Base-by-base conservation (phyloP, 768 basidiomycete species). In the Leccinum subgranulosum region DNA sequence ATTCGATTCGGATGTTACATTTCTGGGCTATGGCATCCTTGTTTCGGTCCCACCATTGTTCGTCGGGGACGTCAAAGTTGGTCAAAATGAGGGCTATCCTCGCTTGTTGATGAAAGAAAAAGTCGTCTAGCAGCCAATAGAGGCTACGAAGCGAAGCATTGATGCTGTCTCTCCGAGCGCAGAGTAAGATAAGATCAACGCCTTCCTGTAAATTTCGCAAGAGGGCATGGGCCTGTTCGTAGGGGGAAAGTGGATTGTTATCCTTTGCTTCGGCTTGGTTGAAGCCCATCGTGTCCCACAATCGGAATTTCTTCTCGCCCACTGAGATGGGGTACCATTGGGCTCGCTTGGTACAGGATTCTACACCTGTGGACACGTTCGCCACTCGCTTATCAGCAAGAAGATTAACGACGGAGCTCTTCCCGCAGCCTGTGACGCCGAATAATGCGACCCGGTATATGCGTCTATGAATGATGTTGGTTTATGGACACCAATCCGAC, bases 1-100 rank as follows among this genome's bases (percentile, higher is more conserved):
- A 51, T 36, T 59, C 54, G 34, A 55, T 54, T 8, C 54, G 58
- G 14, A 65, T 65, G 14, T 27, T 41, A 51, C 45, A 65, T 58
- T 3, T 56, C 23, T 57, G 57, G 49, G 57, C 70, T 69, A 45
- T 57, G 31, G 6, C 25, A 48, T 58, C 51, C 14, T 67, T 56
- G 45, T 78, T 78, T 48, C 60, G 46, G 8, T 50, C 58, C 78
- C 78, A 79, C 78, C 78, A 79, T n/a, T 59, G 56, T 2, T 69
- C 63, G 53, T 72, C 65, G 7, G 67, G 64, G 3, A 12, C 64
- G 64, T 64, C 79, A 15, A 78, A 70, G 31, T 76, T 72, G 12
- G 77, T 79, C 31, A 79, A 60, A 48, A 75, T 68, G 19, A 79
- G 59, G 7, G 74, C 68, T 41, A 75, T 69, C 6, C 72, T 75